Evolutionary conservation across 1,139 yeast species (phyloP).

Genomic region (Suhomyces choctaworum): DNA sequence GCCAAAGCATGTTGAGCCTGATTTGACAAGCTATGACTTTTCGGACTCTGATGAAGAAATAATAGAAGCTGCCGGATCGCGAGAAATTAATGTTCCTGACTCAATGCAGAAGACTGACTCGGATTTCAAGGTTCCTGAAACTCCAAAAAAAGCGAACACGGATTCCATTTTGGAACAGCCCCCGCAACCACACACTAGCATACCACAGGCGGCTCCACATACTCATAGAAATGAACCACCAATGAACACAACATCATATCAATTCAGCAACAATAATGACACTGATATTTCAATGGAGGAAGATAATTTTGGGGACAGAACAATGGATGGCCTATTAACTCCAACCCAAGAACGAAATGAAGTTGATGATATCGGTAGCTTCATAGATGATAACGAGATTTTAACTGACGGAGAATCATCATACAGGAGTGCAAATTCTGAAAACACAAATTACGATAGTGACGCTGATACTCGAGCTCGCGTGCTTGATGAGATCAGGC

Average conservation of each 20-base stretch:
- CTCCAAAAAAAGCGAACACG: not conserved
- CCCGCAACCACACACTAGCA: slow-evolving; percentile 11
- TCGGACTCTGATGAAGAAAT: slow-evolving; percentile 14
- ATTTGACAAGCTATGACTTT: slow-evolving; percentile 12
- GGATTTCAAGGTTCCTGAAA: slow-evolving; percentile 10
- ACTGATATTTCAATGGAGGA: slow-evolving; percentile 33
- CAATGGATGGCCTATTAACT: slow-evolving; percentile 41
- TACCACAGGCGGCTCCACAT: slow-evolving; percentile 8
- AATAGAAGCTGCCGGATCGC: slow-evolving; percentile 7
- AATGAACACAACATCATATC: not conserved
- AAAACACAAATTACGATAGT: slow-evolving; percentile 16
- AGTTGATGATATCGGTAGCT: slow-evolving; percentile 32
- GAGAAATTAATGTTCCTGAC: slow-evolving; percentile 8
- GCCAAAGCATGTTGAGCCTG: slow-evolving; percentile 1
- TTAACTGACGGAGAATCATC: slow-evolving; percentile 13
- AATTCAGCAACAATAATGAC: not conserved
- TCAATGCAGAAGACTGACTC: slow-evolving; percentile 5
- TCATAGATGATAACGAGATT: slow-evolving; percentile 32
- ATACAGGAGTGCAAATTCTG: slow-evolving; percentile 21
- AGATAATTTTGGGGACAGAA: slow-evolving; percentile 43
- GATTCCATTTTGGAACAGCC: not conserved
- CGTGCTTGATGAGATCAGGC: slow-evolving; percentile 29
- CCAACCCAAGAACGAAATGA: slow-evolving; percentile 41
- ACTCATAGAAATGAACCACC: not conserved
- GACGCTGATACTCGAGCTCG: slow-evolving; percentile 13